Evolutionary conservation across 1,139 yeast species (phyloP).

Genomic region (Hansenula lynferdii): DNA sequence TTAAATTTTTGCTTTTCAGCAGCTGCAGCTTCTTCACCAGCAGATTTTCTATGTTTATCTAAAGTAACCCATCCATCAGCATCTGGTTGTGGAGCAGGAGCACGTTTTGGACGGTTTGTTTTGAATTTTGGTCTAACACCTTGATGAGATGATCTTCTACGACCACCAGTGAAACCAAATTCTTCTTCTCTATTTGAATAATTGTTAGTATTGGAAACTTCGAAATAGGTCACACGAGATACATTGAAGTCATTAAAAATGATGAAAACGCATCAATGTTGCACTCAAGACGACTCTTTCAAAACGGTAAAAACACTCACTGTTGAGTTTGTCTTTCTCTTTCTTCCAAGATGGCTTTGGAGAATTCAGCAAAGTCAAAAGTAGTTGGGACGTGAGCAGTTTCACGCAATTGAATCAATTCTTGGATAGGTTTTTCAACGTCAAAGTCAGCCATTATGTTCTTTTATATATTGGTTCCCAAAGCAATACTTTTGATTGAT

Average conservation of each 20-base stretch:
- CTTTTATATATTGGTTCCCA: background rate
- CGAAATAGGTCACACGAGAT: constrained; percentile 4
- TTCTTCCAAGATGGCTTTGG: constrained; percentile 61
- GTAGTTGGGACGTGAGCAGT: constrained; percentile 57
- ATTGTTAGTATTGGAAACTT: constrained; percentile 3
- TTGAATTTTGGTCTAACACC: constrained; percentile 47
- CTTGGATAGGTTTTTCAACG: no score
- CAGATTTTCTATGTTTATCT: constrained; percentile 44
- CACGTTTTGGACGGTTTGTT: constrained; percentile 36
- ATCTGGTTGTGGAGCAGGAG: constrained; percentile 41
- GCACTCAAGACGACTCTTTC: no score
- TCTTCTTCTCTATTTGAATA: constrained; percentile 26
- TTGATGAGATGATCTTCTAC: constrained; percentile 59
- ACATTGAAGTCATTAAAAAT: no score
- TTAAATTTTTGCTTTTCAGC: constrained; percentile 45
- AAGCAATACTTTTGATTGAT: no score
- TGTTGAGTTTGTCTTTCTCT: constrained; percentile 34
- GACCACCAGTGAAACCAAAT: constrained; percentile 23
- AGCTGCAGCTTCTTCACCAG: constrained; percentile 42
- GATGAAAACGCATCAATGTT: no score
- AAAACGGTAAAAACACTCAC: constrained; percentile 1
- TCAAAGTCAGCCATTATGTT: constrained; percentile 54
- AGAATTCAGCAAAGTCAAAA: constrained; percentile 60
- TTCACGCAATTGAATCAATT: constrained; percentile 52
- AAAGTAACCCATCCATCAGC: constrained; percentile 83